Evolutionary conservation across 2,329 filamentous ascomycete genomes (phyloP).

Genomic region (Venturia oleaginea): DNA sequence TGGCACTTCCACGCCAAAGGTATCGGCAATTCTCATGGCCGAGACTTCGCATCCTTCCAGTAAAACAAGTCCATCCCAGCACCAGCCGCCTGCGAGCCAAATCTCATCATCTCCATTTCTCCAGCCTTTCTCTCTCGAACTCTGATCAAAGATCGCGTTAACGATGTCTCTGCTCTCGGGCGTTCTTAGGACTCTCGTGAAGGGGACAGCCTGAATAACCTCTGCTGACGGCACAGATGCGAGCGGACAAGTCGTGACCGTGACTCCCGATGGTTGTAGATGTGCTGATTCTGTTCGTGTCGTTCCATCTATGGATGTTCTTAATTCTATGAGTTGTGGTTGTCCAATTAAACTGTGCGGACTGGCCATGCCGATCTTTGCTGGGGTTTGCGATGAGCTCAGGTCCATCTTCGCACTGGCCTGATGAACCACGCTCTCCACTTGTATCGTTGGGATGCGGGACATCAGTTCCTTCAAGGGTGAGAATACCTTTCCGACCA

Average conservation of each 20-base stretch:
- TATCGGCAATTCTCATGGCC: conserved; percentile 46
- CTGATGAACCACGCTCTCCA: conserved; percentile 41
- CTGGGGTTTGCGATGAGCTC: background rate
- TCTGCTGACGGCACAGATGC: conserved; percentile 30
- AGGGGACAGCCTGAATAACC: conserved; percentile 38
- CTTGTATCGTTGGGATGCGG: conserved; percentile 39
- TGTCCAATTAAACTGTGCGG: background rate
- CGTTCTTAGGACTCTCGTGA: conserved; percentile 46
- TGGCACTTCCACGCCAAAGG: conserved; percentile 40
- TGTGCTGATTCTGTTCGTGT: conserved; percentile 44
- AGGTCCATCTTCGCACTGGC: conserved; percentile 18
- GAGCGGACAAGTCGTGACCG: conserved; percentile 46
- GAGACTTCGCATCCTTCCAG: conserved; percentile 53
- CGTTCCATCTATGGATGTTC: conserved; percentile 24
- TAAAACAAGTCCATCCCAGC: conserved; percentile 56
- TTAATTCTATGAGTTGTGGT: conserved; percentile 25
- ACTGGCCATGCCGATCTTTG: background rate
- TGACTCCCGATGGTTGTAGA: conserved; percentile 40
- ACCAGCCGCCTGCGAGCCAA: conserved; percentile 52
- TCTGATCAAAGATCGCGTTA: conserved; percentile 34
- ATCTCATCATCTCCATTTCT: conserved; percentile 45
- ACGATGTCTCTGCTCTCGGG: conserved; percentile 40
- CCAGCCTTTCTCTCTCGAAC: conserved; percentile 28
- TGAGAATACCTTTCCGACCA: conserved; percentile 40
- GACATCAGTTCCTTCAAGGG: conserved; percentile 32